Evolutionary conservation across 208 protist species (phyloP).

Genomic region (Trypanosoma congolense): DNA sequence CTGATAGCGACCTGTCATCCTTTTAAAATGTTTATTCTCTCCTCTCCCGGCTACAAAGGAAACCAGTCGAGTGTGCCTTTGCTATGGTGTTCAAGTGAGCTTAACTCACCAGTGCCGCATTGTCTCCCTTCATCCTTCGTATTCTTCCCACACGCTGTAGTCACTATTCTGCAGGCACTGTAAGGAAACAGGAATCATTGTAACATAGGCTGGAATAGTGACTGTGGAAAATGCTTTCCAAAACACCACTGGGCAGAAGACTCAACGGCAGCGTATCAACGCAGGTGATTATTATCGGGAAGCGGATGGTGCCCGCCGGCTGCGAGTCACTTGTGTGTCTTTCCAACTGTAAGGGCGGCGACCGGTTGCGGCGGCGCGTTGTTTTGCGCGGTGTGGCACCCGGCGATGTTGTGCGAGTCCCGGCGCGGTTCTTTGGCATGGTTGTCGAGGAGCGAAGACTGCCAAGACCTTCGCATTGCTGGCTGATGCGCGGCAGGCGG

Average conservation of each 20-base stretch:
- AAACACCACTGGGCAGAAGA: background rate
- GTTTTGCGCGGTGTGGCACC: slow-evolving; percentile 25
- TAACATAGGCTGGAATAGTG: too few species aligned
- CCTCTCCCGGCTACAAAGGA: too few species aligned
- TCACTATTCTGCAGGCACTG: too few species aligned
- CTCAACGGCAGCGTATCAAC: background rate
- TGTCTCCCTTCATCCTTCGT: too few species aligned
- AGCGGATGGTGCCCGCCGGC: slow-evolving; percentile 34
- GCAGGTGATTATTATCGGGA: slow-evolving; percentile 26
- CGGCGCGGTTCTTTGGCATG: slow-evolving; percentile 17
- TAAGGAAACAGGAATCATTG: too few species aligned
- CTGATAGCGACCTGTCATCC: too few species aligned
- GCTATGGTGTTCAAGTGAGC: too few species aligned
- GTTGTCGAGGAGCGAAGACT: slow-evolving; percentile 15
- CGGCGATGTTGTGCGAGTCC: slow-evolving; percentile 19
- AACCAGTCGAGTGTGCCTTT: too few species aligned
- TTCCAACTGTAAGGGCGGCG: background rate
- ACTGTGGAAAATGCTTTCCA: slow-evolving; percentile 6
- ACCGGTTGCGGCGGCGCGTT: slow-evolving; percentile 14
- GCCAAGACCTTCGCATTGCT: slow-evolving; percentile 14
- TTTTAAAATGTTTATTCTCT: too few species aligned
- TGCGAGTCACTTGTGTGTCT: slow-evolving; percentile 33
- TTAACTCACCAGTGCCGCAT: too few species aligned
- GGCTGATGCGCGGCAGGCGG: slow-evolving; percentile 21
- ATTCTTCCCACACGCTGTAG: too few species aligned